Percentiles rank a stretch among this genome's conserved stretches.
phyloP scores from a whole-genome alignment of 2,329 filamentous ascomycete species.

The Ascochyta pisi region DNA sequence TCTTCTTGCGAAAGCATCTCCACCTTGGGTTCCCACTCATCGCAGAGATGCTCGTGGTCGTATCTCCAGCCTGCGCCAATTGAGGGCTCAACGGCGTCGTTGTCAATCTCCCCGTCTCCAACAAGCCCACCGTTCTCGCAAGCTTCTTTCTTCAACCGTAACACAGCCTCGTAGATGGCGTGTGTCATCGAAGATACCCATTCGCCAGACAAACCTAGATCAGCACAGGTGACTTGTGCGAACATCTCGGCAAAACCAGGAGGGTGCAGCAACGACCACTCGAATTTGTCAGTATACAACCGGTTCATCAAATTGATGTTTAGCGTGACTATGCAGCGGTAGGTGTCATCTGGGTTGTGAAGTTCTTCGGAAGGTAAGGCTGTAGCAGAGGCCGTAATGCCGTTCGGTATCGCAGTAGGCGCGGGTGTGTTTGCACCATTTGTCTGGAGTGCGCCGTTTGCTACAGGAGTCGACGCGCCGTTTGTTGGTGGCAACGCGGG shows the following conservation, averaged over 20 bases:
- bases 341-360: conserved; percentile 90
- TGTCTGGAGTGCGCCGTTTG: conserved; percentile 53
- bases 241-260: conserved; percentile 92
- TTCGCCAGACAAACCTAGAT: conserved; percentile 86
- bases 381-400: conserved; percentile 74
- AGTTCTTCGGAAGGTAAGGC: conserved; percentile 71
- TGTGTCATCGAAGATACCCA: conserved; percentile 95
- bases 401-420: conserved; percentile 57
- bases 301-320: conserved; percentile 91
- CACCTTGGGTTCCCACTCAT: conserved; percentile 60
- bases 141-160: conserved; percentile 93
- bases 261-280: conserved; percentile 93
- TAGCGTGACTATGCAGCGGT: conserved; percentile 88
- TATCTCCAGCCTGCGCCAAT: conserved; percentile 95
- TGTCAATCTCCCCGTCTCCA: conserved; percentile 78
- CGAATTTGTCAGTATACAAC: conserved; percentile 95
- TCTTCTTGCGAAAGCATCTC: conserved; percentile 84
- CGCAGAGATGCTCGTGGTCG: conserved; percentile 83
- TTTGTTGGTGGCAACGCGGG: conserved; percentile 56
- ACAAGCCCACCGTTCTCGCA: conserved; percentile 90
- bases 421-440: conserved; percentile 56
- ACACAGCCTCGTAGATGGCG: conserved; percentile 93
- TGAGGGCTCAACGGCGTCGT: conserved; percentile 76
- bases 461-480: conserved; percentile 63
- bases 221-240: conserved; percentile 89